Evolutionary conservation across 2,329 filamentous ascomycete species (phyloP), one percentile per base, ranked within the genome.

Genomic region (Dactylonectria macrodidyma): DNA sequence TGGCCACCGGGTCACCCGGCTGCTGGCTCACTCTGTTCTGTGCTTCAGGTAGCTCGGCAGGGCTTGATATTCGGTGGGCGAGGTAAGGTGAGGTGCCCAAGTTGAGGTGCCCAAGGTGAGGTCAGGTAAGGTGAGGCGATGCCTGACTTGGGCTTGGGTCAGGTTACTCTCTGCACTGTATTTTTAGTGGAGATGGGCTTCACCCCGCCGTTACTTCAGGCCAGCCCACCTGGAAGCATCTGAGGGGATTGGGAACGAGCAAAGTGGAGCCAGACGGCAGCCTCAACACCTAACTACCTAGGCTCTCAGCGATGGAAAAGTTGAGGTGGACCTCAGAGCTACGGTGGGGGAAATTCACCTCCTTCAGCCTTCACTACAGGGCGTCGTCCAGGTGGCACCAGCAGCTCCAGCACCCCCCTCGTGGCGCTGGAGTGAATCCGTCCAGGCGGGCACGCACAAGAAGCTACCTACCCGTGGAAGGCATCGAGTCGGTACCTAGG

Each of bases 121-220:
- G 55, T 52, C 22, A 60, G 58, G 30, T 52, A 52, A 52, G 51
- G 44, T 41, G 48, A 66, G 58, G 51, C 58, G 51, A 62, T 26
- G 22, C 16, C 3, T 58, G 52, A 56, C 50, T 60, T 34, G 46
- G 9, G 55, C 36, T 47, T 66, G 52, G 47, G 46, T 52, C 58
- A 61, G 62, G 44, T 58, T 64, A 54, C 47, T 9, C 48, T 34
- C 48, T 34, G 60, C 26, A 7, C 26, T 30, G 6, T 16, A 26
- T 38, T 60, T 26, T 54, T 41, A 34, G 47, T 19, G 44, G 51
- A 51, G 57, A 19, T 19, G 52, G 58, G 57, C 26, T 36, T 30
- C 47, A 38, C 57, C 63, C 58, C 57, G 63, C 63, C 30, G 63
- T 61, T 57, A 57, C 63, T 51, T 61, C 38, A 47, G 58, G 16